Evolutionary conservation across 129 eudicot species (phyloP).

Genomic region (Arctium minus): DNA sequence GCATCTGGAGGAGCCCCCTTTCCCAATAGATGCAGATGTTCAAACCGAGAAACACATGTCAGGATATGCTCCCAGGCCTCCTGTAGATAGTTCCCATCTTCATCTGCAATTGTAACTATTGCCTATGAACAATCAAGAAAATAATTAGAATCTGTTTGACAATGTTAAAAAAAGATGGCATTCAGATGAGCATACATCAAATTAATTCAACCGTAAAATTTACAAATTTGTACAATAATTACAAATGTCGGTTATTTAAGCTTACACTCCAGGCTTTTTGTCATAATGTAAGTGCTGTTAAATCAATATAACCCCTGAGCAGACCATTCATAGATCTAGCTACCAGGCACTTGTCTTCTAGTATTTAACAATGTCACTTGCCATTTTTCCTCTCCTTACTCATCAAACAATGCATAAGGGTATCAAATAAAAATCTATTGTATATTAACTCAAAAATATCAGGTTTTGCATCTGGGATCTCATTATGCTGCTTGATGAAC

Average conservation of each 20-base stretch:
- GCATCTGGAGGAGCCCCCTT: conserved; percentile 98
- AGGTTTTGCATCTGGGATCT: no score
- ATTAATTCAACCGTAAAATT: neutral
- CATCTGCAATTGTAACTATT: conserved; percentile 88
- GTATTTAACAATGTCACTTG: no score
- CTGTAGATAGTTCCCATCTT: conserved; percentile 92
- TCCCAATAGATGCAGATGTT: conserved; percentile 88
- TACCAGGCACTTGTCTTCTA: no score
- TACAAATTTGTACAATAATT: neutral
- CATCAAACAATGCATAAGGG: no score
- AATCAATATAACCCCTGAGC: no score
- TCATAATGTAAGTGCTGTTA: neutral
- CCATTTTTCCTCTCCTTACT: no score
- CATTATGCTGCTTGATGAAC: no score
- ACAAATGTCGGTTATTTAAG: neutral
- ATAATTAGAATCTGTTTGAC: conserved; percentile 1
- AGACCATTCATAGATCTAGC: no score
- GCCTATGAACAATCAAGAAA: conserved; percentile 51
- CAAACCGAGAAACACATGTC: conserved; percentile 95
- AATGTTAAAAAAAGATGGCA: neutral
- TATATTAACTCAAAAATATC: no score
- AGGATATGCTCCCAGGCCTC: conserved; percentile 99
- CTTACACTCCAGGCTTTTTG: neutral
- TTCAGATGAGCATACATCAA: neutral
- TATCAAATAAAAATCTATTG: no score